Evolutionary conservation across 805 yeast genomes (phyloP).

Genomic region (Starmera dryadoides): DNA sequence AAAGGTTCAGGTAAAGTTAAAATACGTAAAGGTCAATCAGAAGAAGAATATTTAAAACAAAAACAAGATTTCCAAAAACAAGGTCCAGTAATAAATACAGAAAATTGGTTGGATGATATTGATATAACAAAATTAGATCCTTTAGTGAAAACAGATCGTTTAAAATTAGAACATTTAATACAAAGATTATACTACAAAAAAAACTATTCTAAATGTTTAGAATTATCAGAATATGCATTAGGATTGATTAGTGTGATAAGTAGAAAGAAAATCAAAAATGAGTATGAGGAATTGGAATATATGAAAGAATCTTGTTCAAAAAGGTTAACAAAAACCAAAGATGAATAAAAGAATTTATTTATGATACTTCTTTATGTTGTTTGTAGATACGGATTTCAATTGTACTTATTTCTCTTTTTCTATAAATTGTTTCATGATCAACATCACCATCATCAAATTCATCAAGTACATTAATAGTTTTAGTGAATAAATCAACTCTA

Average conservation of each 20-base stretch:
- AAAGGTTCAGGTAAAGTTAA: constrained; percentile 40
- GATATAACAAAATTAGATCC: constrained; percentile 21
- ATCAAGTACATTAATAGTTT: constrained; percentile 63
- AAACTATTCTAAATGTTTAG: constrained; percentile 44
- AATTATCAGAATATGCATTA: constrained; percentile 32
- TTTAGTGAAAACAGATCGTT: constrained; percentile 46
- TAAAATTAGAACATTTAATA: constrained; percentile 47
- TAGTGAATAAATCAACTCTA: constrained; percentile 55
- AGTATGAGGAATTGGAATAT: constrained; percentile 42
- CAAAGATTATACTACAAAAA: constrained; percentile 55
- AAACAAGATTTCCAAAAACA: constrained; percentile 35
- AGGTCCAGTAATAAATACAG: constrained; percentile 54
- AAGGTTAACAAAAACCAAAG: constrained; percentile 11
- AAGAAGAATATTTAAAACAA: constrained; percentile 54
- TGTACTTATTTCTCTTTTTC: constrained; percentile 32
- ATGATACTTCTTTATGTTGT: not conserved
- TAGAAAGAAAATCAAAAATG: constrained; percentile 39
- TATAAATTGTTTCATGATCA: constrained; percentile 24
- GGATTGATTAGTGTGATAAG: constrained; percentile 23
- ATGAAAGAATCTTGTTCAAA: constrained; percentile 33
- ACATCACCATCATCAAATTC: constrained; percentile 39
- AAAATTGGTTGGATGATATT: constrained; percentile 32
- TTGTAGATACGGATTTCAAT: constrained; percentile 33
- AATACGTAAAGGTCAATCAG: constrained; percentile 63
- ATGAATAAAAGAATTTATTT: not conserved